Base-by-base conservation (phyloP, 176 grass and related monocot genomes). In the Rhynchospora tenuis region DNA sequence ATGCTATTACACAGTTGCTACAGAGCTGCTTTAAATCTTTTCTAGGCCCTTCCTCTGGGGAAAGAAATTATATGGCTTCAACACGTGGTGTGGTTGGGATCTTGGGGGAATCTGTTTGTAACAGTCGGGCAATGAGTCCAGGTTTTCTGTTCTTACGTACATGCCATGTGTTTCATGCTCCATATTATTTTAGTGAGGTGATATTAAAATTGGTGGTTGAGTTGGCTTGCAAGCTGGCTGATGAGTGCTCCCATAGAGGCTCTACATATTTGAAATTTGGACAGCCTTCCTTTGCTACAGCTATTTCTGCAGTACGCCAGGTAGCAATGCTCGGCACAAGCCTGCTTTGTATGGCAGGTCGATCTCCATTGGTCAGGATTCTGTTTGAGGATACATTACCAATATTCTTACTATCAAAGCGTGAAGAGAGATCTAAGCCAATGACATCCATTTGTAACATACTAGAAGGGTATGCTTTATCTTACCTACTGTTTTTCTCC, bases 11-110 rank as follows among this genome's bases (percentile, higher is more conserved):
- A 55, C 86, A 94, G 74, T 64, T 94, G 79, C 91, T 94, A 57
- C 76, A 81, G 68, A 94, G 89, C 67, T 91, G 92, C 81, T 91
- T 94, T 79, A 86, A 87, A 61, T 87, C 87, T 59, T 90, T 94
- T 66, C 78, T 94, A 73, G 89, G 86, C 15, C 78, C 85, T 60
- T 2, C 59, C n/a, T 67, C 79, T 54, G 59, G 79, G 73, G 73
- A 64, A 22, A 43, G 63, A 16, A 86, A 85, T 79, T 79, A 42
- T 65, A 86, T 86, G 44, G 55, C 50, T 22, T 44, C 61, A 5
- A 65, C 63, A 44, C 57, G 77, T 82, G 92, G 89, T 84, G 85
- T 94, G 20, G 28, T 48, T 73, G 85, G 81, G 17, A 81, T 94
- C 48, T 70, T 94, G 76, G 92, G 88, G 15, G 68, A 88, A 58